Evolutionary conservation across 768 basidiomycete genomes (phyloP).

Genomic region (Clathrus columnatus): DNA sequence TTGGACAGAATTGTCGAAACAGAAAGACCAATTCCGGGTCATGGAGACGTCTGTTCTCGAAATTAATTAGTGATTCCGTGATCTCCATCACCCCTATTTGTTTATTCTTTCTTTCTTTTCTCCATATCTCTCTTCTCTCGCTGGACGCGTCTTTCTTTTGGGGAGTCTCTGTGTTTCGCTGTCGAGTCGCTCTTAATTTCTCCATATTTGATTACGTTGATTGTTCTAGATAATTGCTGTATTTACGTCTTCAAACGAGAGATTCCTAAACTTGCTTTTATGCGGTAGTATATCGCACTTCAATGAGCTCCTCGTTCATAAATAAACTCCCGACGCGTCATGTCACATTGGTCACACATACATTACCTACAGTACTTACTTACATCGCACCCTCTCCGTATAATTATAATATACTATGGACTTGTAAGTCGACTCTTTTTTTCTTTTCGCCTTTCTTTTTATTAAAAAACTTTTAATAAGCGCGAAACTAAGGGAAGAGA

Average conservation of each 20-base stretch:
- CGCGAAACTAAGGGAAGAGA: slow-evolving; percentile 48
- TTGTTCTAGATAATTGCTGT: background rate
- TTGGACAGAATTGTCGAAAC: slow-evolving; percentile 77
- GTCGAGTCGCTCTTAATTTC: slow-evolving; percentile 4
- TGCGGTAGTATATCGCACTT: background rate
- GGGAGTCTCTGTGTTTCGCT: background rate
- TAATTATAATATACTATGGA: background rate
- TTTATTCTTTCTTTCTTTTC: background rate
- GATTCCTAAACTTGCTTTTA: background rate
- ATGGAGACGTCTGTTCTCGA: slow-evolving; percentile 75
- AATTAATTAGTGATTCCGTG: slow-evolving; percentile 31
- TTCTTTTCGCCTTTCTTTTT: background rate
- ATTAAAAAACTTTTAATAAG: background rate
- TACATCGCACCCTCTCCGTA: background rate
- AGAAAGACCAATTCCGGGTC: slow-evolving; percentile 63
- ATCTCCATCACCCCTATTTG: too few relatives aligned
- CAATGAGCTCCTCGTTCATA: background rate
- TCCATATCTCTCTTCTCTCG: background rate
- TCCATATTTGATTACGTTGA: background rate
- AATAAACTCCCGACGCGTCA: background rate
- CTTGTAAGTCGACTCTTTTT: slow-evolving; percentile 2
- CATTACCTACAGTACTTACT: too few relatives aligned
- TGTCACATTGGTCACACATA: too few relatives aligned
- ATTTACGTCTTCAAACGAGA: background rate
- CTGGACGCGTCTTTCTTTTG: slow-evolving; percentile 1